Evolutionary conservation across 2,329 filamentous ascomycete genomes (phyloP), one percentile per base, ranked within the genome.

Genomic region (Scopulariopsis brevicaulis): DNA sequence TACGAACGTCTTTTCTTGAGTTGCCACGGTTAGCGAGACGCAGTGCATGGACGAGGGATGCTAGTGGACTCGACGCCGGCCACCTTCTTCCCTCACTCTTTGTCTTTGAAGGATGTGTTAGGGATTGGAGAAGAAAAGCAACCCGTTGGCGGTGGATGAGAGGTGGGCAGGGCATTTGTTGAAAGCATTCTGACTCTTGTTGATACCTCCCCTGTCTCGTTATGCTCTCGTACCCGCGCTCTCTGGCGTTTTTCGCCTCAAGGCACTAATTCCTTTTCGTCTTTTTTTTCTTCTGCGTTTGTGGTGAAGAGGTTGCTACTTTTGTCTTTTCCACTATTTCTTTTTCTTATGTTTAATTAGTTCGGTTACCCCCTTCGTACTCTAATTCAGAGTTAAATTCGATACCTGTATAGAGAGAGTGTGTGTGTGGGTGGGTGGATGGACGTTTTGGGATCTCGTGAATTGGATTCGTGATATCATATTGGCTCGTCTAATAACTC

Each of bases 321-420:
- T 58, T 22, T n/a, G n/a, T 48, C 43, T 55, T 43, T 34, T 55
- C n/a, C 28, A 32, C 37, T 55, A 56, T 20, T 25, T 56, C 59
- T 61, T 63, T 57, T 58, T 62, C 59, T 63, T 64, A 59, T 64
- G 60, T 63, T 64, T 69, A 69, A 68, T 68, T 62, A 63, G 65
- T 65, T 65, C 53, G 57, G 57, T 54, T 58, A 57, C 55, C 55
- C 55, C 55, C 40, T 50, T 18, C 62, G 61, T 61, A 63, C 64
- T 67, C 63, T 75, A 72, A 72, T 74, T 69, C 67, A 72, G 70
- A 73, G 69, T 68, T 69, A 67, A 67, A 70, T 72, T 74, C 68
- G 68, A 73, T 73, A 72, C 69, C 68, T 73, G 68, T 65, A 66
- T 68, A 35, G 50, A 34, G 53, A 34, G 43, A 18, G 37, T 54